Evolutionary conservation across 2,329 filamentous ascomycete species (phyloP).

Genomic region (Botrytis fragariae): DNA sequence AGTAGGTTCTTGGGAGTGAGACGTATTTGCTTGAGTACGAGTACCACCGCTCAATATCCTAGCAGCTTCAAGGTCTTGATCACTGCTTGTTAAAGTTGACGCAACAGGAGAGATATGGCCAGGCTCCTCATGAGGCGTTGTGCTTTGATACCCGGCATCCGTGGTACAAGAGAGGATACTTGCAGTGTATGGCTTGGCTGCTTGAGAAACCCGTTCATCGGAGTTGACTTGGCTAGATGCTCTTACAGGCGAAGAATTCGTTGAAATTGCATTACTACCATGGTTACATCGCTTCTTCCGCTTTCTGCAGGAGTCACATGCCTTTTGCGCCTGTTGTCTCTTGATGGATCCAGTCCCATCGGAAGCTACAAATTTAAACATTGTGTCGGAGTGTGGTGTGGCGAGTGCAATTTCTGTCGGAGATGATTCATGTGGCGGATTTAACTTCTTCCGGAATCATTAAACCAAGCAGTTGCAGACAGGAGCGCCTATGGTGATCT

Average conservation of each 20-base stretch:
- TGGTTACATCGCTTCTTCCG: slow-evolving; percentile 44
- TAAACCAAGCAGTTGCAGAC: background rate
- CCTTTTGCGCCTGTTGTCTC: slow-evolving; percentile 58
- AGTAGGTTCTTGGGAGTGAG: background rate
- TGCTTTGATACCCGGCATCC: background rate
- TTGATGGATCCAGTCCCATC: slow-evolving; percentile 51
- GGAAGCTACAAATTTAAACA: slow-evolving; percentile 57
- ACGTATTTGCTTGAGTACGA: slow-evolving; percentile 6
- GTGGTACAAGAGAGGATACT: background rate
- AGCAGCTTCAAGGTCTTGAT: slow-evolving; percentile 20
- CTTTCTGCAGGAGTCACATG: slow-evolving; percentile 53
- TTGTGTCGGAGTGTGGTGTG: slow-evolving; percentile 22
- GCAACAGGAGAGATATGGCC: background rate
- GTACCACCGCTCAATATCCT: slow-evolving; percentile 17
- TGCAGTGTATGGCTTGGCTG: background rate
- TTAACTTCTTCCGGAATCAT: background rate
- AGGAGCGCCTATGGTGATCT: background rate
- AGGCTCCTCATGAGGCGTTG: background rate
- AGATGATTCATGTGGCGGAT: background rate
- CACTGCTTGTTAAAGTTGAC: slow-evolving; percentile 14
- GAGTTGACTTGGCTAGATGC: background rate
- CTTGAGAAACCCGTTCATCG: background rate
- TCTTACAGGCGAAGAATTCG: background rate
- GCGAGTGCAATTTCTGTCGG: background rate
- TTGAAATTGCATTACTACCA: background rate